Conservation (phyloP, 306 rosid genomes). For the Calophaca sinica region DNA sequence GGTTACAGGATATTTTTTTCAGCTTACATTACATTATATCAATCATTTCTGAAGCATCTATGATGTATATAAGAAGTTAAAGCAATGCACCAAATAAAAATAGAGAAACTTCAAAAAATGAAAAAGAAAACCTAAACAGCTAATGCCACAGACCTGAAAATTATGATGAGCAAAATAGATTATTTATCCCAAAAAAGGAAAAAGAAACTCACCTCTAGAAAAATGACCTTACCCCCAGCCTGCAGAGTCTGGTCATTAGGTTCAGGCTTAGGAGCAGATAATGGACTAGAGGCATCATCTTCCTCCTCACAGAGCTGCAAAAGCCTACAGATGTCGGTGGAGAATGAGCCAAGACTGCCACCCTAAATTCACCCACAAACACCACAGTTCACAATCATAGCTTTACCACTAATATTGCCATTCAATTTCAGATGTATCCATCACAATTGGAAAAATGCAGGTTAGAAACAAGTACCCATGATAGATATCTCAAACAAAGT, state of each 20-base stretch:
- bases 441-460: slow-evolving; percentile 38
- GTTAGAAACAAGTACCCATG: slow-evolving; percentile 33
- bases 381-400: slow-evolving; percentile 59
- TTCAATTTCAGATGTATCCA: slow-evolving; percentile 36
- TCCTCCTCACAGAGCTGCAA: slow-evolving; percentile 97
- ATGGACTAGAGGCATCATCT: slow-evolving; percentile 97
- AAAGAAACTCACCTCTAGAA: slow-evolving; percentile 68
- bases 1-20: neutral
- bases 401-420: slow-evolving; percentile 44
- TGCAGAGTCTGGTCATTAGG: slow-evolving; percentile 78
- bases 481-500: slow-evolving; percentile 36
- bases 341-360: slow-evolving; percentile 95
- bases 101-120: neutral
- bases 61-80: slow-evolving; percentile 1
- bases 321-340: slow-evolving; percentile 89
- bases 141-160: slow-evolving; percentile 18
- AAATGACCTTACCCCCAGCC: slow-evolving; percentile 62
- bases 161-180: neutral
- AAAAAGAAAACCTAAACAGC: slow-evolving; percentile 1
- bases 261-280: slow-evolving; percentile 77
- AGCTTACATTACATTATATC: neutral
- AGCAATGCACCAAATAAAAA: slow-evolving; percentile 32
- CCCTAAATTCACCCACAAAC: slow-evolving; percentile 71
- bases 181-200: slow-evolving; percentile 12
- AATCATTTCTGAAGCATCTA: slow-evolving; percentile 24